Conservation (phyloP, 1,139 yeast species). For the Kurtzmaniella quercitrusa region DNA sequence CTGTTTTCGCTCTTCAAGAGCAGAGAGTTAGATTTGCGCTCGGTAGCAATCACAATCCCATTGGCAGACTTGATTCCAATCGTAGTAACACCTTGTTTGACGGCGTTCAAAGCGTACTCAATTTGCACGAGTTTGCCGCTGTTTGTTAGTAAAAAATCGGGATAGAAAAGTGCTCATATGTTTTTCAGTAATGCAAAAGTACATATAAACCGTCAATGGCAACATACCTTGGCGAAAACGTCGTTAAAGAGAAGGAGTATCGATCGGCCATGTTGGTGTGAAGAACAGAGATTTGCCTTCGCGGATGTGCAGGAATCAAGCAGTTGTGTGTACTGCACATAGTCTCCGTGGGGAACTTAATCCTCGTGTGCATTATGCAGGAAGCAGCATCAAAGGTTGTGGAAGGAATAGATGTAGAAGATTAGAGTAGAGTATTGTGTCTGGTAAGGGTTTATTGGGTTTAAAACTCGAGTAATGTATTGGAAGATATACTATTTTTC, state of each 20-base stretch:
- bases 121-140: conserved; percentile 97
- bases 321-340: too few species aligned
- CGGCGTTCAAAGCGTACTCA: conserved; percentile 96
- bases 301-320: conserved; percentile 1
- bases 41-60: conserved; percentile 96
- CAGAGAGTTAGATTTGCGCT: conserved; percentile 80
- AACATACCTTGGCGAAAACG: conserved; percentile 91
- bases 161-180: too few species aligned
- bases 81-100: conserved; percentile 96
- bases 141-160: conserved; percentile 15
- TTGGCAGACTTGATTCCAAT: conserved; percentile 94
- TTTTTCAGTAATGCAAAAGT: neutral
- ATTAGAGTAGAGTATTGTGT: too few species aligned
- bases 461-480: too few species aligned
- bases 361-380: too few species aligned
- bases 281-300: conserved; percentile 1
- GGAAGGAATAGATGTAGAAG: too few species aligned
- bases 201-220: too few species aligned
- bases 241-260: conserved; percentile 94
- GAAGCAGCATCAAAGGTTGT: too few species aligned
- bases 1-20: conserved; percentile 73
- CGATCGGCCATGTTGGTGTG: conserved; percentile 78
- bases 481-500: too few species aligned
- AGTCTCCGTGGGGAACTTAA: too few species aligned
- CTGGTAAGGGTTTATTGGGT: too few species aligned